Conservation (phyloP, 192 early-diverging fungal genomes). For the Podila clonocystis region DNA sequence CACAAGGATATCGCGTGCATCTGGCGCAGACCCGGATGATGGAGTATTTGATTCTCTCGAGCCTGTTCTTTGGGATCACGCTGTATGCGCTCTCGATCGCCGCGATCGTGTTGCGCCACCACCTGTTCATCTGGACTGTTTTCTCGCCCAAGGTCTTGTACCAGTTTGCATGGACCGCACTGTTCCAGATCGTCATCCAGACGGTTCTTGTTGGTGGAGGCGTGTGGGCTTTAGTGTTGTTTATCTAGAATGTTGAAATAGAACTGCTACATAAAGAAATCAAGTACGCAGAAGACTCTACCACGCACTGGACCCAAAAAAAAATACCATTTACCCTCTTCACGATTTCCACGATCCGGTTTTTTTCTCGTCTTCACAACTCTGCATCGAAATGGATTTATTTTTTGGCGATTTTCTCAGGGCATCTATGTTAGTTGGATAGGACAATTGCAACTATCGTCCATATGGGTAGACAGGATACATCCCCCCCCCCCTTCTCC, state of each 20-base stretch:
- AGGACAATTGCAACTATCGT: too few species aligned
- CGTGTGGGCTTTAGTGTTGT: background rate
- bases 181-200: conserved; percentile 54
- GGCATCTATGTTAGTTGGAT: too few species aligned
- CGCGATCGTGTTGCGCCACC: conserved; percentile 70
- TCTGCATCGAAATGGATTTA: too few species aligned
- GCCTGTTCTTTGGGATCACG: conserved; percentile 57
- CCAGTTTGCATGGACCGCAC: conserved; percentile 73
- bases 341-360: too few species aligned
- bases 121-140: conserved; percentile 86
- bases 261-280: too few species aligned
- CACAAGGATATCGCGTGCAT: conserved; percentile 23
- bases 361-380: too few species aligned
- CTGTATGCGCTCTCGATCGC: conserved; percentile 68
- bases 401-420: too few species aligned
- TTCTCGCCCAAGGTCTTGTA: conserved; percentile 86
- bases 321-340: too few species aligned
- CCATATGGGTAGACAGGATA: too few species aligned
- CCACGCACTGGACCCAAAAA: too few species aligned
- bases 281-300: too few species aligned
- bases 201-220: conserved; percentile 31
- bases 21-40: conserved; percentile 11
- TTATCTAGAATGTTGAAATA: background rate
- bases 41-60: conserved; percentile 40
- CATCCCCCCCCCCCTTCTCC: too few species aligned